phyloP scores from a whole-genome alignment of 192 early-diverging fungal species.

The Linnemannia zychae region DNA sequence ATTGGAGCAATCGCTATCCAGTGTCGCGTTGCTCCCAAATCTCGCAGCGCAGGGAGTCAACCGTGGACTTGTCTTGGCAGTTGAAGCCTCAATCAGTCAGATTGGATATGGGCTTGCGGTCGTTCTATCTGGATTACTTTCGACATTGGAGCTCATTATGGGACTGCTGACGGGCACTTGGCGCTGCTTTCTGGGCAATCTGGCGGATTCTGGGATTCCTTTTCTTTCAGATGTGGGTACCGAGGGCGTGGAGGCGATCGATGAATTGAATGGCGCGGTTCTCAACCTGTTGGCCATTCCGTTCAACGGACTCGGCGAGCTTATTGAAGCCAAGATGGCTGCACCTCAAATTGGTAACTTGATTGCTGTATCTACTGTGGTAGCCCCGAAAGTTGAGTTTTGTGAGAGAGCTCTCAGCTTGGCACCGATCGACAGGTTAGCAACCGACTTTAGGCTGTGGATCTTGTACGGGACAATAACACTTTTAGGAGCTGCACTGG shows the following conservation, averaged over 20 bases:
- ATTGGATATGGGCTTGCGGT: slow-evolving; percentile 31
- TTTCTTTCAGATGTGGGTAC: slow-evolving; percentile 29
- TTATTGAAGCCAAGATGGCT: slow-evolving; percentile 31
- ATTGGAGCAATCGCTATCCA: slow-evolving; percentile 12
- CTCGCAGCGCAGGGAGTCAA: slow-evolving; percentile 23
- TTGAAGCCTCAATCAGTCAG: slow-evolving; percentile 20
- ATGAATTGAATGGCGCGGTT: slow-evolving; percentile 20
- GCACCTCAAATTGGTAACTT: slow-evolving; percentile 16
- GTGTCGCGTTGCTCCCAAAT: slow-evolving; percentile 19
- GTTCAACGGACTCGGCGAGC: slow-evolving; percentile 15
- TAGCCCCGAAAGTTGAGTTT: slow-evolving; percentile 11
- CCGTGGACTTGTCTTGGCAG: slow-evolving; percentile 18
- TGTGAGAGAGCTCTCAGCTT: slow-evolving; percentile 8
- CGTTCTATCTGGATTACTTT: slow-evolving; percentile 24
- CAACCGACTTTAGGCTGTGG: slow-evolving; percentile 10
- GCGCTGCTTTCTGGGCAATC: slow-evolving; percentile 41
- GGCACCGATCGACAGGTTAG: slow-evolving; percentile 12
- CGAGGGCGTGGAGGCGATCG: slow-evolving; percentile 33
- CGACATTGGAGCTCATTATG: slow-evolving; percentile 20
- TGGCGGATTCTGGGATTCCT: slow-evolving; percentile 25
- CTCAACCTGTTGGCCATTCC: slow-evolving; percentile 1
- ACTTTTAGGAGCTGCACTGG: neutral
- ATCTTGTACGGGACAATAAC: slow-evolving; percentile 11
- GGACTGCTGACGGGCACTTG: slow-evolving; percentile 37
- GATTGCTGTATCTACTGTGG: neutral